Evolutionary conservation across 2,329 filamentous ascomycete species (phyloP).

Genomic region (Aspergillus oerlinghausenensis): DNA sequence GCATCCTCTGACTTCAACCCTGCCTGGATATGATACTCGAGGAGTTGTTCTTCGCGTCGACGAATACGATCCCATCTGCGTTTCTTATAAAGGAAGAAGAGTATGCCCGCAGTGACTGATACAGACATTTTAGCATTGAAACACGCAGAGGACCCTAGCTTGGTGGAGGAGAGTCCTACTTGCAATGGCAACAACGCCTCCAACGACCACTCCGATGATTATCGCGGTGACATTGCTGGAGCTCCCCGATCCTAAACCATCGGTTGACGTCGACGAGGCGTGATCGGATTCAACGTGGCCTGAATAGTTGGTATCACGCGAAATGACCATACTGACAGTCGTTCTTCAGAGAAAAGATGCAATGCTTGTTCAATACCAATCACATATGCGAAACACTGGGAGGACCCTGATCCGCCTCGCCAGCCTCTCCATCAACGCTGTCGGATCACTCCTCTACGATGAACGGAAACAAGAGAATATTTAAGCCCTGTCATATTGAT

Average conservation of each 20-base stretch:
- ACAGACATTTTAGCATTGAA: not conserved
- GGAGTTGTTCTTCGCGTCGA: conserved; percentile 16
- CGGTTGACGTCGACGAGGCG: not conserved
- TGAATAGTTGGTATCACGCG: not conserved
- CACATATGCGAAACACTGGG: not conserved
- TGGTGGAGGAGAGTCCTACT: conserved; percentile 16
- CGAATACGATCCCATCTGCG: conserved; percentile 19
- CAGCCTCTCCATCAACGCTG: not conserved
- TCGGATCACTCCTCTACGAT: not conserved
- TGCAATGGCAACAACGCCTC: conserved; percentile 20
- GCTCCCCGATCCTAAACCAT: not conserved
- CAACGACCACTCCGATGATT: conserved; percentile 27
- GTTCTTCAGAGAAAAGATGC: not conserved
- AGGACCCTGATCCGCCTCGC: not conserved
- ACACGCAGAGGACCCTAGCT: not conserved
- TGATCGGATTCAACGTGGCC: not conserved
- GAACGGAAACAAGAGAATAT: not conserved
- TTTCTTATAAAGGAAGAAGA: conserved; percentile 22
- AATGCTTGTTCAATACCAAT: not conserved
- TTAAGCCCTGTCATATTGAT: not conserved
- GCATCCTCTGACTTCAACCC: not conserved
- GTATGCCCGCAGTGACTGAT: conserved; percentile 21
- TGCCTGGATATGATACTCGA: conserved; percentile 8
- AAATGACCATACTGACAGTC: not conserved
- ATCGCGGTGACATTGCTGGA: conserved; percentile 10